These are phyloP conservation scores for Blastobotrys raffinosifermentans DNA, from an alignment of 1,139 yeast species.

Conservation along the genomic window DNA sequence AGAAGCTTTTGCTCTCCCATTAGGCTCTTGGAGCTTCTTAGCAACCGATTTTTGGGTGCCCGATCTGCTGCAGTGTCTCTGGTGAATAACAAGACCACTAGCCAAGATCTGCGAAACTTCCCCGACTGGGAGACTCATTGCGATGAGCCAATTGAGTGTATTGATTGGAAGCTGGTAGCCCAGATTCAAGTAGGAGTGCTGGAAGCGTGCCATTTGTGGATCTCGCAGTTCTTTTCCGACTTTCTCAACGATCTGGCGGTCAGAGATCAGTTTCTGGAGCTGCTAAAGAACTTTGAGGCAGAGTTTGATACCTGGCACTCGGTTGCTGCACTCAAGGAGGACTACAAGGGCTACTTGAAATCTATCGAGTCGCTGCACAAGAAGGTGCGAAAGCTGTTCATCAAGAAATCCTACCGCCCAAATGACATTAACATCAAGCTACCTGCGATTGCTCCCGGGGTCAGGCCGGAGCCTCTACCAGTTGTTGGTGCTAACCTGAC, in stretches of 20 bases:
- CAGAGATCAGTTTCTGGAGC: conserved; percentile 56
- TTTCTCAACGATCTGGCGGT: conserved; percentile 64
- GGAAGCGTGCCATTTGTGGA: conserved; percentile 68
- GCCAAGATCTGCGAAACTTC: conserved; percentile 23
- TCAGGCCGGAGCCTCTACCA: conserved; percentile 20
- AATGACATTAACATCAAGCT: conserved; percentile 34
- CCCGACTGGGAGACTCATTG: conserved; percentile 39
- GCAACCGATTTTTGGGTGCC: conserved; percentile 52
- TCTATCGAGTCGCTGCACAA: conserved; percentile 53
- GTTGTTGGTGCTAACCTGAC: conserved; percentile 20
- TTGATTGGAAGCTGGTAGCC: conserved; percentile 54
- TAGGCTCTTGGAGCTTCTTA: conserved; percentile 44
- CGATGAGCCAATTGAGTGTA: conserved; percentile 29
- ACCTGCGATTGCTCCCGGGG: conserved; percentile 22
- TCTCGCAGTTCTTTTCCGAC: conserved; percentile 68
- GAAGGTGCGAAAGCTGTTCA: conserved; percentile 64
- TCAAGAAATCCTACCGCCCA: conserved; percentile 77
- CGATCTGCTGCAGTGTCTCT: conserved; percentile 52
- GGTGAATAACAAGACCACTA: conserved; percentile 18
- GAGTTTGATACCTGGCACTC: conserved; percentile 57
- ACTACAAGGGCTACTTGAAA: conserved; percentile 28
- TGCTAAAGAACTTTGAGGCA: conserved; percentile 62
- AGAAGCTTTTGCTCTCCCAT: conserved; percentile 56
- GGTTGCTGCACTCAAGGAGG: conserved; percentile 28
- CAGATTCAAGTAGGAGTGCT: conserved; percentile 77